A percentile compares a stretch with the other conserved stretches of the same genome.
Conservation (phyloP, 2,329 filamentous ascomycete species). For the Penicillium sp. region DNA sequence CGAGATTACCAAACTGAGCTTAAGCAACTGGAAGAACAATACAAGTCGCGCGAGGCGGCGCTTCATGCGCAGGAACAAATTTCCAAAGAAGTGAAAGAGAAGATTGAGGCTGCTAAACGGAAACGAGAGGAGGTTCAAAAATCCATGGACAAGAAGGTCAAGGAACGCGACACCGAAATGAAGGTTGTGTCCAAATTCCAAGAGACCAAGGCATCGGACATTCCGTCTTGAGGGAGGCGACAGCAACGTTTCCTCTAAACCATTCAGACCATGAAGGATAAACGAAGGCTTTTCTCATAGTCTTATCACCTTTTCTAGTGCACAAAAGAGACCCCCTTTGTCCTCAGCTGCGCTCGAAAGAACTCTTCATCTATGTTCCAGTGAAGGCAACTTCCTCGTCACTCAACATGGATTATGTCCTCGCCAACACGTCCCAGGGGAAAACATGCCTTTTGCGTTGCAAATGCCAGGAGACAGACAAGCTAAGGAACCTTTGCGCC, state of each 20-base stretch:
- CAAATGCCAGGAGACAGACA: neutral
- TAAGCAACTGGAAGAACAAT: constrained; percentile 35
- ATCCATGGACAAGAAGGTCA: constrained; percentile 42
- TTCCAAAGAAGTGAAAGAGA: constrained; percentile 37
- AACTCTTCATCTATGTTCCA: neutral
- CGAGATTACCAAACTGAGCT: constrained; percentile 30
- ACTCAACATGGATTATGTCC: neutral
- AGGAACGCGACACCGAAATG: constrained; percentile 42
- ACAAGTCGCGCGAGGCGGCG: constrained; percentile 33
- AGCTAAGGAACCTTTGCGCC: neutral
- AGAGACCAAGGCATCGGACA: constrained; percentile 33
- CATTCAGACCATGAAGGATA: neutral
- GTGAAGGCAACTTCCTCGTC: neutral
- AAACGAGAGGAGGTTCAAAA: constrained; percentile 40
- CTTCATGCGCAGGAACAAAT: constrained; percentile 37
- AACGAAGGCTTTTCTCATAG: neutral
- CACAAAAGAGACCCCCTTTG: neutral
- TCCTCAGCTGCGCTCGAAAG: neutral
- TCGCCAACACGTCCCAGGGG: neutral
- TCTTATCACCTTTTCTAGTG: neutral
- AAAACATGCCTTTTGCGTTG: neutral
- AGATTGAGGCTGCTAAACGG: constrained; percentile 35
- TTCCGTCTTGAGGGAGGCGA: constrained; percentile 22
- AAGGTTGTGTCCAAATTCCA: constrained; percentile 43
- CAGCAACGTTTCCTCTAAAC: neutral